Base-by-base conservation (phyloP, 108 stramenopile genomes). In the Skeletonema potamos region DNA sequence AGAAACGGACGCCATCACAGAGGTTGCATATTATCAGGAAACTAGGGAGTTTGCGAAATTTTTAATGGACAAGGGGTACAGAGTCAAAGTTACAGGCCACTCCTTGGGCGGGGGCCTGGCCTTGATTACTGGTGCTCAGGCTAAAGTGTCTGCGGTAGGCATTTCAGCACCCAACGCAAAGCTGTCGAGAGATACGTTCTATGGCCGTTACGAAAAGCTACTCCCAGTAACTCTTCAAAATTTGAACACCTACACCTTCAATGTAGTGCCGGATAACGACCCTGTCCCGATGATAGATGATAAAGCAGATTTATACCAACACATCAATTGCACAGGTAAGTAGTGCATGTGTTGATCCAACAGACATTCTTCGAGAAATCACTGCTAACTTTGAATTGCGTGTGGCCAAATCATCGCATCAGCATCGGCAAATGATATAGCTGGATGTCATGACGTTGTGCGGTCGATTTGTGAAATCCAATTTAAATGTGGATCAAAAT, bases 291-390 rank as follows among this genome's bases (percentile, higher is more conserved):
- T 75, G 63, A n/a, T 80, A 24, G 83, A 84, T 64, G 83, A 84
- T 32, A 46, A 63, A 41, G 82, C 82, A 37, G 29, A 29, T 6
- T 59, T 88, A 6, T 82, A 71, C 57, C 93, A 94, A 68, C 58
- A 72, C 20, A 89, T 89, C 36, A 80, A 85, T 26, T 94, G 93
- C 66, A 79, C 66, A n/a, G n/a, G n/a, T n/a, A n/a, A n/a, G n/a
- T n/a, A n/a, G n/a, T n/a, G n/a, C n/a, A n/a, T n/a, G n/a, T n/a
- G n/a, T n/a, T n/a, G n/a, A n/a, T n/a, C n/a, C n/a, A n/a, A n/a
- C n/a, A n/a, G n/a, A n/a, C n/a, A n/a, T n/a, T n/a, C n/a, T n/a
- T n/a, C n/a, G n/a, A n/a, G n/a, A n/a, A n/a, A n/a, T n/a, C n/a
- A n/a, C n/a, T n/a, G n/a, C n/a, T n/a, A n/a, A n/a, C n/a, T n/a